Percentiles rank a stretch among this genome's conserved stretches.
These are phyloP conservation scores for Rhipidocladum racemiflorum DNA, from an alignment of 176 grass and related monocot genomes.

Conservation along the genomic window DNA sequence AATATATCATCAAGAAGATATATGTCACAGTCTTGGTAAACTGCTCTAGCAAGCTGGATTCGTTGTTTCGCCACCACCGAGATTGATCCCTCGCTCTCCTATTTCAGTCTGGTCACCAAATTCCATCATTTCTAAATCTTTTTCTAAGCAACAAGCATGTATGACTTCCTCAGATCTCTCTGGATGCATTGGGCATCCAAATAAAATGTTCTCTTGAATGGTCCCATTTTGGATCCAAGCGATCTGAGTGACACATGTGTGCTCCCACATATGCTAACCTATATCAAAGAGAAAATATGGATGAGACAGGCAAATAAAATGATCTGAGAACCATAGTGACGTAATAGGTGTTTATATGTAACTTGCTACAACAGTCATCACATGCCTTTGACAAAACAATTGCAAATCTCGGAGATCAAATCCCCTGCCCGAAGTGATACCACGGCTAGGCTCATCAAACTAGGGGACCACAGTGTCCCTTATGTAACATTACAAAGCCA, in stretches of 20 bases:
- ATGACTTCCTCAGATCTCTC: slow-evolving; percentile 46
- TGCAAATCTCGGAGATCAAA: neutral
- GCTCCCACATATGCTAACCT: slow-evolving; percentile 60
- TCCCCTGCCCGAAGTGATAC: no score
- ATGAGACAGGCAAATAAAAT: neutral
- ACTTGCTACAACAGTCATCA: neutral
- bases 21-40: slow-evolving; percentile 75
- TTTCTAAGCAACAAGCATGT: slow-evolving; percentile 54
- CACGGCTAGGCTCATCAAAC: no score
- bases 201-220: slow-evolving; percentile 75
- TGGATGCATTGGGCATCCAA: slow-evolving; percentile 50
- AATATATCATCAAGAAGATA: slow-evolving; percentile 83
- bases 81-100: slow-evolving; percentile 68
- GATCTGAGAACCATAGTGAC: neutral
- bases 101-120: slow-evolving; percentile 79
- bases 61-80: slow-evolving; percentile 72
- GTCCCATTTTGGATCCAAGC: slow-evolving; percentile 69
- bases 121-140: slow-evolving; percentile 80
- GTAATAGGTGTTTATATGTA: neutral
- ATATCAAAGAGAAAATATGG: slow-evolving; percentile 11
- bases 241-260: slow-evolving; percentile 63
- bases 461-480: neutral
- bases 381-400: neutral
- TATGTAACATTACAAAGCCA: neutral
- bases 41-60: slow-evolving; percentile 68